Percentiles rank a stretch among this genome's conserved stretches.
Conservation (phyloP, 2,329 filamentous ascomycete genomes). For the Pezicula neosporulosa region DNA sequence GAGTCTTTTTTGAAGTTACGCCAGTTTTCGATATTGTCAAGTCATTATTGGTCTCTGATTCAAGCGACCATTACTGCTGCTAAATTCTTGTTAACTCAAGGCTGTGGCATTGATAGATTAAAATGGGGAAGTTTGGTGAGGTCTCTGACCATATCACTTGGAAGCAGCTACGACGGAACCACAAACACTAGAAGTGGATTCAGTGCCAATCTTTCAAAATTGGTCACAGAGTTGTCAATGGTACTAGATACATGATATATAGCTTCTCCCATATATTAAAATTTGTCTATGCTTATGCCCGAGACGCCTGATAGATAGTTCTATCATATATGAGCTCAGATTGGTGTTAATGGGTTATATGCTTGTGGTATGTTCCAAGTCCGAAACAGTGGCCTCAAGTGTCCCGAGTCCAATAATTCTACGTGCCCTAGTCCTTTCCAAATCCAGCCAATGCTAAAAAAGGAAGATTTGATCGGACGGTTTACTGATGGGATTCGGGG, state of each 20-base stretch:
- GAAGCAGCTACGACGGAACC: slow-evolving; percentile 1
- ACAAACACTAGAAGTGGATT: background rate
- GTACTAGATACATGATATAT: background rate
- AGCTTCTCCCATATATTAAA: background rate
- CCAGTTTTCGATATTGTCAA: slow-evolving; percentile 1
- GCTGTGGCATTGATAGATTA: background rate
- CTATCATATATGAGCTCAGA: too few relatives aligned
- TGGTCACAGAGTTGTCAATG: background rate
- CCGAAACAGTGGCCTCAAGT: background rate
- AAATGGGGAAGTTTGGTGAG: background rate
- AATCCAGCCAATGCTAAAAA: slow-evolving; percentile 34
- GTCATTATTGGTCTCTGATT: slow-evolving; percentile 1
- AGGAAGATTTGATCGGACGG: slow-evolving; percentile 53
- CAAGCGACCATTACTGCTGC: background rate
- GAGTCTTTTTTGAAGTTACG: background rate
- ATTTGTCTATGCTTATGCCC: background rate
- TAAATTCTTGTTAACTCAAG: background rate
- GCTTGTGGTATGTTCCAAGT: background rate
- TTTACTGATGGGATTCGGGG: slow-evolving; percentile 46
- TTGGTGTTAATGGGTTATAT: background rate
- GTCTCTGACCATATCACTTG: background rate
- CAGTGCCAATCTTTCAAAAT: background rate
- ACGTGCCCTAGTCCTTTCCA: background rate
- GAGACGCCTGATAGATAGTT: too few relatives aligned
- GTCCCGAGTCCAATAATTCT: too few relatives aligned